Evolutionary conservation across 2,329 filamentous ascomycete genomes (phyloP), one percentile per base, ranked within the genome.

Genomic region (Ophiostoma ulmi): DNA sequence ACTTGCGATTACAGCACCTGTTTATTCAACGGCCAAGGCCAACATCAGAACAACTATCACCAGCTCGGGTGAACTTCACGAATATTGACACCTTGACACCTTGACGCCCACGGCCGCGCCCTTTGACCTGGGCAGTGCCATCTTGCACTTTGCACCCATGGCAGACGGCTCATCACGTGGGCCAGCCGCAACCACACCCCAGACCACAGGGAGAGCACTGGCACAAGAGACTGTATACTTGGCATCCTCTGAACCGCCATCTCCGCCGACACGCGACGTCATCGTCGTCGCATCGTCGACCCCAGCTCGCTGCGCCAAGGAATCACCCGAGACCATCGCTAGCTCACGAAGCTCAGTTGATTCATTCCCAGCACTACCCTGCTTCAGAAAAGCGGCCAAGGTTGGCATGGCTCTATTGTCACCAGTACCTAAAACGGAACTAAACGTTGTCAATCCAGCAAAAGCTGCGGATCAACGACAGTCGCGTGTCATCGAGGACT

Each of bases 291-390:
- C 35, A 20, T 65, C 63, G 20, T 65, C 63, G 6, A 39, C 63
- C 3, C 39, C 66, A 44, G 36, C 38, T 20, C 58, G 58, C 11
- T 22, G 55, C n/a, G 22, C 38, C 39, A 68, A 58, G 35, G 55
- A 44, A 5, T 66, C 68, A 1, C 65, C 55, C 22, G 70, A 26
- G 8, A 67, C 69, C 7, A 6, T 31, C n/a, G 20, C 36, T n/a
- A 65, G 63, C 36, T 39, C 36, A 3, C 44, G 44, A 5, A 70
- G 71, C 69, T 72, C 71, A 1, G 66, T 69, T 1, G 71, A 72
- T n/a, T 70, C 71, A n/a, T 72, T 72, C 35, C 71, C 71, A 3
- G 36, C 36, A n/a, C 36, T 63, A 2, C 71, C 71, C 5, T 35
- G 3, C 20, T 65, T 39, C 36, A 65, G 4, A 13, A 63, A 63